phyloP scores from a whole-genome alignment of 2,329 filamentous ascomycete species.

The Xylariaceae sp. region DNA sequence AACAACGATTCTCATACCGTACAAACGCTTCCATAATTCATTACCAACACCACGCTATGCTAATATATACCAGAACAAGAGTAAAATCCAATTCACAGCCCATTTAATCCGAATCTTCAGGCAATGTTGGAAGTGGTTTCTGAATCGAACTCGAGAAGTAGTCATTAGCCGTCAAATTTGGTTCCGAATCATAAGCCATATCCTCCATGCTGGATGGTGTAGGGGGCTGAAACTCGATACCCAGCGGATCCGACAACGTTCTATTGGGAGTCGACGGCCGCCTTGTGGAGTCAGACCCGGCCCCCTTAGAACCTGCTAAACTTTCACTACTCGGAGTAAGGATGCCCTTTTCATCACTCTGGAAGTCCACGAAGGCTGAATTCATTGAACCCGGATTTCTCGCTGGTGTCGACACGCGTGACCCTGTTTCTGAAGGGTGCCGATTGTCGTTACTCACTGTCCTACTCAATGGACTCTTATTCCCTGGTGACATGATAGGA shows the following conservation, averaged over 20 bases:
- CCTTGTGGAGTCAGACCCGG: constrained; percentile 5
- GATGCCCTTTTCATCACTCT: background rate
- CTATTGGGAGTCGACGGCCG: constrained; percentile 21
- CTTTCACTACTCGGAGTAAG: constrained; percentile 17
- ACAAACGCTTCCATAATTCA: constrained; percentile 7
- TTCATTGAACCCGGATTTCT: constrained; percentile 1
- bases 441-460: constrained; percentile 1
- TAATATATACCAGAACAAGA: no score
- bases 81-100: background rate
- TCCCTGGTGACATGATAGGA: constrained; percentile 28
- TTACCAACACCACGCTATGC: constrained; percentile 6
- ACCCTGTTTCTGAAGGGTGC: constrained; percentile 16
- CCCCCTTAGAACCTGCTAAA: constrained; percentile 7
- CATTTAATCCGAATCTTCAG: constrained; percentile 34
- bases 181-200: constrained; percentile 34
- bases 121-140: constrained; percentile 45
- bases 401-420: constrained; percentile 6
- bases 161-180: constrained; percentile 23
- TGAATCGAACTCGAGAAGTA: constrained; percentile 32
- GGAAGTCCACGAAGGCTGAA: constrained; percentile 2
- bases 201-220: constrained; percentile 28
- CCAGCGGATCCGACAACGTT: constrained; percentile 22
- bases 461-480: constrained; percentile 14
- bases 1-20: no score
- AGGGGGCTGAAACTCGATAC: constrained; percentile 22